A percentile compares a stretch with the other conserved stretches of the same genome.
Evolutionary conservation across 345 rosid genomes (phyloP).

Genomic region (Acer campestre): DNA sequence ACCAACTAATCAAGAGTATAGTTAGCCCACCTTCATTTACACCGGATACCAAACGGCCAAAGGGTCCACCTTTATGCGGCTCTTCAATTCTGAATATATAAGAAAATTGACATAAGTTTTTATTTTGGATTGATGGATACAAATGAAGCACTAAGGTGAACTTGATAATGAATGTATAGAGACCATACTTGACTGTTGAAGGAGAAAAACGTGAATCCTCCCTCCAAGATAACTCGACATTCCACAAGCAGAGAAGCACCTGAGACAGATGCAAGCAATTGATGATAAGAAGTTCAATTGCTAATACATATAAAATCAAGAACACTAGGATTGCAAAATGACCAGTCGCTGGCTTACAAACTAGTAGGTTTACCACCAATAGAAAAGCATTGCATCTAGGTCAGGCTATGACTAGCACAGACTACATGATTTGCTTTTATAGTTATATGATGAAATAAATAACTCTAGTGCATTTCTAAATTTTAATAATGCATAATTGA

Average conservation of each 20-base stretch:
- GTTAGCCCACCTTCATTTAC: slow-evolving; percentile 41
- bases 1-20: slow-evolving; percentile 10
- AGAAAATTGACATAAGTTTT: slow-evolving; percentile 27
- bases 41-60: slow-evolving; percentile 46
- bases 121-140: not conserved
- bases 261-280: slow-evolving; percentile 26
- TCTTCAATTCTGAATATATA: slow-evolving; percentile 73
- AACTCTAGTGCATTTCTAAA: not conserved
- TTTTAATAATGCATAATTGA: not conserved
- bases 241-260: slow-evolving; percentile 59
- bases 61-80: slow-evolving; percentile 56
- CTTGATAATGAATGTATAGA: slow-evolving; percentile 13
- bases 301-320: not conserved
- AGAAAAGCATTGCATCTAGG: not conserved
- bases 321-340: not conserved
- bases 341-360: not conserved
- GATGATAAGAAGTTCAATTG: slow-evolving; percentile 2
- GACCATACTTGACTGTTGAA: slow-evolving; percentile 77
- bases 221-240: slow-evolving; percentile 65
- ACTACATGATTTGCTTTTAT: not conserved
- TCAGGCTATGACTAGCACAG: not conserved
- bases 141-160: slow-evolving; percentile 8
- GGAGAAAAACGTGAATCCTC: slow-evolving; percentile 86
- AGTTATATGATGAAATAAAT: not conserved
- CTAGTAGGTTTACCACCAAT: not conserved